These are phyloP conservation scores for Hansenula anomala DNA, from an alignment of 1,139 yeast species.

Conservation along the genomic window DNA sequence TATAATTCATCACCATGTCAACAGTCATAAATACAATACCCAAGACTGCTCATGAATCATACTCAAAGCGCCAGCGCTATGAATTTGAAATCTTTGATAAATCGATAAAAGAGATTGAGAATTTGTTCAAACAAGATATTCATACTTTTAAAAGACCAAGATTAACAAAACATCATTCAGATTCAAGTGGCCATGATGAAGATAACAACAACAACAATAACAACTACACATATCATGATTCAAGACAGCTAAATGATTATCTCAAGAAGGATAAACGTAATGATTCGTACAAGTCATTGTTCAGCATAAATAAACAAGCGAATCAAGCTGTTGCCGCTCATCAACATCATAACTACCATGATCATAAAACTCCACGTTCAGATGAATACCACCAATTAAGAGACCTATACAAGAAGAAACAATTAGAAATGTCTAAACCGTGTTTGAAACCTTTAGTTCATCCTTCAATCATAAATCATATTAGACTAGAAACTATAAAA, in stretches of 20 bases:
- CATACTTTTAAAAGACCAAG: not conserved
- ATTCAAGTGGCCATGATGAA: too few species aligned
- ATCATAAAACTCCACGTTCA: too few species aligned
- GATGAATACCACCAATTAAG: too few species aligned
- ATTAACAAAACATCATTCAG: not conserved
- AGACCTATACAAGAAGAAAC: too few species aligned
- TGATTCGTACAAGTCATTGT: not conserved
- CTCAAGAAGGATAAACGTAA: not conserved
- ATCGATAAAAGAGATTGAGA: slow-evolving; percentile 29
- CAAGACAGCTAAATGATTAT: not conserved
- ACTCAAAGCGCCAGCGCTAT: slow-evolving; percentile 22
- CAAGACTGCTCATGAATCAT: not conserved
- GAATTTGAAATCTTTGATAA: slow-evolving; percentile 30
- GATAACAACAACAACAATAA: not conserved
- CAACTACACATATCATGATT: not conserved
- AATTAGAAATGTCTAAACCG: too few species aligned
- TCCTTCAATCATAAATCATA: not conserved
- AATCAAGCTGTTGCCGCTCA: too few species aligned
- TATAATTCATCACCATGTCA: not conserved
- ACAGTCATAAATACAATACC: not conserved
- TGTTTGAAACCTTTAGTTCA: too few species aligned
- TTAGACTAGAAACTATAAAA: not conserved
- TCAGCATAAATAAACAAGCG: not conserved
- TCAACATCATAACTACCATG: too few species aligned
- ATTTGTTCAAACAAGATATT: slow-evolving; percentile 21